Base-by-base conservation (phyloP, 2,329 filamentous ascomycete genomes). In the Verticillium nonalfalfae region DNA sequence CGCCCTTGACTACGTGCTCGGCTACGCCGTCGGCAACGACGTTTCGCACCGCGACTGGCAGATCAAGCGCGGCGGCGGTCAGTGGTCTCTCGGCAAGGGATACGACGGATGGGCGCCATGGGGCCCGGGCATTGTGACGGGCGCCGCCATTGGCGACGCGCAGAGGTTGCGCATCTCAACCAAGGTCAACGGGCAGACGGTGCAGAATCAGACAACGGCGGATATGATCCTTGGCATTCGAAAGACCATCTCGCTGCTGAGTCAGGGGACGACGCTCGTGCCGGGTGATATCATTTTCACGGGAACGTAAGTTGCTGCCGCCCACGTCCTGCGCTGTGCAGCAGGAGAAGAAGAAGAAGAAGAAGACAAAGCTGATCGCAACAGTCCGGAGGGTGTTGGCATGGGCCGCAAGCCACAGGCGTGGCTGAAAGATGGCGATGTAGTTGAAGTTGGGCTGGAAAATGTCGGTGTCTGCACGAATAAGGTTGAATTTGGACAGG, bases 11-110 rank as follows among this genome's bases (percentile, higher is more conserved):
- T 87, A 90, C 68, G 88, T 93, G 2, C 78, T 92, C 1, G 90
- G 90, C 5, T 93, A 93, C 70, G 81, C 86, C 2, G 83, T 90
- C 38, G 89, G 90, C 60, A 90, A 94, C 73, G 90, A 94, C 71
- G 83, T 94, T n/a, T 91, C 87, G 11, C 89, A 91, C 74, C 85
- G 90, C 50, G 88, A 91, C 66, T 93, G 89, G 87, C 89, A 91
- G 74, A 73, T 90, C 63, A 83, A 86, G 72, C 81, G 79, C 50
- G 87, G 87, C 15, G 86, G 86, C 15, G 82, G 87, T 1, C 89
- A 91, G 74, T 91, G 88, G 88, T 83, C 81, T 1, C 75, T 90
- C 14, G 89, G 88, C 40, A 92, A 92, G 73, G 86, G 88, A 3
- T 91, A 90, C 65, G 89, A 92, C 73, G 86, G 86, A 65, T 92